Evolutionary conservation across 2,329 filamentous ascomycete genomes (phyloP).

Genomic region (Trichophyton verrucosum): DNA sequence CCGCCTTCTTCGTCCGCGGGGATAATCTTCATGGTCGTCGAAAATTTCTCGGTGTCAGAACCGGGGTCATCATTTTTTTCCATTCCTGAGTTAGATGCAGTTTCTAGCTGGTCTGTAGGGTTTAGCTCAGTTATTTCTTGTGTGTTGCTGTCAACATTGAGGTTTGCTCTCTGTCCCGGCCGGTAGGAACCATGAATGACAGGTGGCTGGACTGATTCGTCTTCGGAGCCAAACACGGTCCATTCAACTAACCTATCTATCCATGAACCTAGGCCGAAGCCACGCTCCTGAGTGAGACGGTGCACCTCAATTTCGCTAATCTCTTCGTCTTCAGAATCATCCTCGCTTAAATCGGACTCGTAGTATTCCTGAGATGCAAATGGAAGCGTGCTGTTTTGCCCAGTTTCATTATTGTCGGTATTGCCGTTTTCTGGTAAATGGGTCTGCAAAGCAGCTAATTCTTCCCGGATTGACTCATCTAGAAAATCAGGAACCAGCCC

Average conservation of each 20-base stretch:
- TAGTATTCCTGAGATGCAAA: slow-evolving; percentile 15
- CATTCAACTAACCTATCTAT: slow-evolving; percentile 48
- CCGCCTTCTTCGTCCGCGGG: slow-evolving; percentile 33
- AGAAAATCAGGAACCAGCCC: slow-evolving; percentile 39
- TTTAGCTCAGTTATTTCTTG: neutral
- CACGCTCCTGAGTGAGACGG: slow-evolving; percentile 38
- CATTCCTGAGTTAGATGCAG: slow-evolving; percentile 15
- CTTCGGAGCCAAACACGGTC: slow-evolving; percentile 43
- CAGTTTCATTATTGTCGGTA: slow-evolving; percentile 11
- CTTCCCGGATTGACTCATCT: slow-evolving; percentile 30
- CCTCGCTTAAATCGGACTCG: slow-evolving; percentile 13
- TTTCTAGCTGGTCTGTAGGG: neutral
- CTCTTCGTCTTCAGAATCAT: slow-evolving; percentile 22
- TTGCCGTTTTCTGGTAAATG: slow-evolving; percentile 11
- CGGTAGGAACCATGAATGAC: slow-evolving; percentile 20
- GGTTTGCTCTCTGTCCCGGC: slow-evolving; percentile 1
- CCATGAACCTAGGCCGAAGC: slow-evolving; percentile 44
- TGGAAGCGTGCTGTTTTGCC: slow-evolving; percentile 6
- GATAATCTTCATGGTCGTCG: slow-evolving; percentile 15
- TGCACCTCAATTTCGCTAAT: slow-evolving; percentile 42
- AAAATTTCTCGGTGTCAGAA: slow-evolving; percentile 9
- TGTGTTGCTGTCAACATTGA: neutral
- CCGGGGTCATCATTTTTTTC: slow-evolving; percentile 20
- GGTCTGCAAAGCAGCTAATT: slow-evolving; percentile 20
- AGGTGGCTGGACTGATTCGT: slow-evolving; percentile 24